Base-by-base conservation (phyloP, 108 stramenopile genomes). In the Aurantiochytrium sp. region DNA sequence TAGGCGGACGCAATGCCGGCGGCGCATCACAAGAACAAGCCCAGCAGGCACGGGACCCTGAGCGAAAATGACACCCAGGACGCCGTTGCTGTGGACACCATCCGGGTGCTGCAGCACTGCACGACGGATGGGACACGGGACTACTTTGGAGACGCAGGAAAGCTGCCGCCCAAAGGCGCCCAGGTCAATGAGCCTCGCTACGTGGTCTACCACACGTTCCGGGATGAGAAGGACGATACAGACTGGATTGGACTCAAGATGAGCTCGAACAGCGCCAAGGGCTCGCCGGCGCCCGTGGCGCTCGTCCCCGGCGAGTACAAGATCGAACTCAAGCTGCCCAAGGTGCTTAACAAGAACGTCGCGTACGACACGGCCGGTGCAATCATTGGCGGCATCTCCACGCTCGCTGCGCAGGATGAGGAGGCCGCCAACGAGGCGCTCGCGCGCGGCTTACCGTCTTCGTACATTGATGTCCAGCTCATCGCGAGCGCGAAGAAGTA, bases 231-330 rank as follows among this genome's bases (percentile, higher is more conserved):
- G 73, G 73, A 41, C 32, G 73, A 48, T n/a, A 41, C 45, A 21
- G 73, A 81, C 73, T 81, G 73, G 73, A 81, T 81, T 81, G 73
- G 73, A 12, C 73, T 81, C n/a, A 81, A 81, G 42, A 37, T 48
- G 36, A 48, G 39, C 19, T 27, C 73, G n/a, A 81, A 81, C 45
- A 30, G 24, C n/a, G 19, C n/a, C 42, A 81, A 81, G 39, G 73
- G 73, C 39, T 27, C 24, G 27, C 39, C 45, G 19, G 36, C n/a
- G 6, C 36, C 73, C 8, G 45, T 81, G 19, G 10, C n/a, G 1
- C 73, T 81, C 21, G 45, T 41, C 30, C 73, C 73, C 27, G 73
- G 73, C 39, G 73, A 81, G 30, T 81, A 81, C 39, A 81, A 81
- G 45, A 22, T 81, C 8, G 73, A 81, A 24, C 73, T 81, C 42